A percentile compares a stretch with the other conserved stretches of the same genome.
Evolutionary conservation across 176 grass and related monocot species (phyloP).

Genomic region (Pontederia paniculata): DNA sequence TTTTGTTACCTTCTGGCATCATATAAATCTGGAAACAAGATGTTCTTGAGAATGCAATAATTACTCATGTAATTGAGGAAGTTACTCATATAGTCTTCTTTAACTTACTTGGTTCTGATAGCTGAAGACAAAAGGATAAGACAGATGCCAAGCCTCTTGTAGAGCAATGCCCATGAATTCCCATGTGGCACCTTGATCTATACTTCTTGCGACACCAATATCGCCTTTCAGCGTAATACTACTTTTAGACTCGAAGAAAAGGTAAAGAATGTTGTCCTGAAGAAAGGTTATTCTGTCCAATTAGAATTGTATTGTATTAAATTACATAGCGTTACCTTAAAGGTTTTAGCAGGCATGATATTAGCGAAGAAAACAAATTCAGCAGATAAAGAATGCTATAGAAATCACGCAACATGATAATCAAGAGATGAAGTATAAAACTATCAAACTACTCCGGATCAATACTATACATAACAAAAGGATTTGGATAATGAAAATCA

Average conservation of each 20-base stretch:
- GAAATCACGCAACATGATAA: no score
- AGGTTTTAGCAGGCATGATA: no score
- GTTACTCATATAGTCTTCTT: background rate
- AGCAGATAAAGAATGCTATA: no score
- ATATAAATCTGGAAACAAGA: slow-evolving; percentile 62
- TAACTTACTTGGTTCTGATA: slow-evolving; percentile 63
- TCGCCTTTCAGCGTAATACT: slow-evolving; percentile 57
- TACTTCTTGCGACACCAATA: slow-evolving; percentile 88
- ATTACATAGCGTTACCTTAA: no score
- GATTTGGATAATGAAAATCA: no score
- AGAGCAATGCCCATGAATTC: slow-evolving; percentile 91
- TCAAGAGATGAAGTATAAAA: no score
- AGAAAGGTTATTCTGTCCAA: background rate
- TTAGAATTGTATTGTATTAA: no score
- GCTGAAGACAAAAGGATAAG: slow-evolving; percentile 94
- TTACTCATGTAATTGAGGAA: background rate
- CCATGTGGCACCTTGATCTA: slow-evolving; percentile 73
- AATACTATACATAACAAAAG: no score
- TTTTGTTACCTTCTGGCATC: slow-evolving; percentile 94
- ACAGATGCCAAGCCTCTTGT: slow-evolving; percentile 78
- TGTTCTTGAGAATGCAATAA: background rate
- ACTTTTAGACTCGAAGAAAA: slow-evolving; percentile 93
- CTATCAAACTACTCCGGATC: no score
- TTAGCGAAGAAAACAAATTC: no score
- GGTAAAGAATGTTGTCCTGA: slow-evolving; percentile 52